Base-by-base conservation (phyloP, 805 yeast genomes). In the Cephaloascus albidus region DNA sequence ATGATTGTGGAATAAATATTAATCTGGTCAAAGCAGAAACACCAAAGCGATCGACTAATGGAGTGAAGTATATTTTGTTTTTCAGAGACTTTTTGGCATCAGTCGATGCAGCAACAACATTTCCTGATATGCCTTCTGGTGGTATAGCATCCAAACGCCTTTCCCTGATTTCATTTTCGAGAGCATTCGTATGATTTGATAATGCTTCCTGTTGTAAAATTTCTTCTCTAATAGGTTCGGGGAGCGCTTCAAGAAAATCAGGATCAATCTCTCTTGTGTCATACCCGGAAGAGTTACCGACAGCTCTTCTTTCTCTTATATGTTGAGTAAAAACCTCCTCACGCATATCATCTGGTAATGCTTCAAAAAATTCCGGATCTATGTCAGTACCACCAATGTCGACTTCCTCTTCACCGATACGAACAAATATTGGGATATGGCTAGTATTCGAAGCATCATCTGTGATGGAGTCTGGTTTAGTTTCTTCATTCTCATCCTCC, bases 321-420 rank as follows among this genome's bases (percentile, higher is more conserved):
- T 88, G 95, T 45, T 87, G 90, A 0, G 89, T 76, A 52, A 85
- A 79, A 0, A 88, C 97, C 52, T 89, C 96, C 45, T 87, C 95
- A 37, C 96, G 68, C 85, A 89, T 84, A 39, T 85, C 93, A 35
- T 86, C 95, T 0, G 97, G 97, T 30, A 89, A 68, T 0, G 96
- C 96, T 49, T 81, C 83, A 43, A 89, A 66, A 54, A 87, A 89
- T 47, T 85, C 90, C 0, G 95, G 95, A 59, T 89, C 97, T 42
- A 89, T 86, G 40, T 85, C 96, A 3, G 95, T 80, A 0, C 93
- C 95, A 33, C 89, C 74, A 30, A 89, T 84, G 53, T 89, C 94
- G 28, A 89, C 88, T 38, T 79, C 78, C 20, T 81, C 60, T 18
- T 83, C 94, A 30, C 87, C 88, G 46, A 89, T 81, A 10, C 66